Evolutionary conservation across 257 asterid species (phyloP).

Genomic region (Knoxia roxburghii): DNA sequence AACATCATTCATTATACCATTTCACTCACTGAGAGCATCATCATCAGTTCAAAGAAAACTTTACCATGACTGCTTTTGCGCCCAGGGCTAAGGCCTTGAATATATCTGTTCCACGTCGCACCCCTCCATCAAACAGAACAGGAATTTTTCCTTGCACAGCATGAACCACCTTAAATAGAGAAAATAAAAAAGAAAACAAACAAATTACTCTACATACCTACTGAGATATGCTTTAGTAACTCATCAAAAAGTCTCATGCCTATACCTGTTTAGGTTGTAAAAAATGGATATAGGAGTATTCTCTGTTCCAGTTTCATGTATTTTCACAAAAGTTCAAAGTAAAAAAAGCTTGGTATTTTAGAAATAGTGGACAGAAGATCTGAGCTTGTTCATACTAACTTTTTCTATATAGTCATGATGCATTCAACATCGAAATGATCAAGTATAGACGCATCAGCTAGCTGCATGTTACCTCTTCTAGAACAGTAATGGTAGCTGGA

Average conservation of each 20-base stretch:
- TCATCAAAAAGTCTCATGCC: background rate
- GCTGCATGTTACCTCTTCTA: conserved; percentile 49
- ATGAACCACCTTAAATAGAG: conserved; percentile 37
- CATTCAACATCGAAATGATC: background rate
- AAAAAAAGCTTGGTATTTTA: no score
- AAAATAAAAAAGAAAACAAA: background rate
- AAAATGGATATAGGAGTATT: no score
- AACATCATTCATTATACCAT: no score
- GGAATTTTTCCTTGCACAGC: conserved; percentile 61
- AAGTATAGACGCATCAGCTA: background rate
- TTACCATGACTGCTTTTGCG: conserved; percentile 60
- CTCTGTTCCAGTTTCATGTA: no score
- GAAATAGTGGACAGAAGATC: no score
- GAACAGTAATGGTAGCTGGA: conserved; percentile 57
- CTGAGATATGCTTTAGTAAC: background rate
- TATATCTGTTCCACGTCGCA: conserved; percentile 63
- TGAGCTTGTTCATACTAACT: background rate
- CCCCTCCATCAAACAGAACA: conserved; percentile 58
- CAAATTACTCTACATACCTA: background rate
- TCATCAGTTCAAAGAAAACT: background rate
- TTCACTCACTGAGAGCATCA: no score
- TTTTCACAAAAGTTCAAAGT: no score
- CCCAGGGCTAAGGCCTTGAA: conserved; percentile 76
- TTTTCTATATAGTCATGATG: no score
- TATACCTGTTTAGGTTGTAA: background rate